Evolutionary conservation across 148 eudicot genomes (phyloP).

Genomic region (Fallopia convolvulus): DNA sequence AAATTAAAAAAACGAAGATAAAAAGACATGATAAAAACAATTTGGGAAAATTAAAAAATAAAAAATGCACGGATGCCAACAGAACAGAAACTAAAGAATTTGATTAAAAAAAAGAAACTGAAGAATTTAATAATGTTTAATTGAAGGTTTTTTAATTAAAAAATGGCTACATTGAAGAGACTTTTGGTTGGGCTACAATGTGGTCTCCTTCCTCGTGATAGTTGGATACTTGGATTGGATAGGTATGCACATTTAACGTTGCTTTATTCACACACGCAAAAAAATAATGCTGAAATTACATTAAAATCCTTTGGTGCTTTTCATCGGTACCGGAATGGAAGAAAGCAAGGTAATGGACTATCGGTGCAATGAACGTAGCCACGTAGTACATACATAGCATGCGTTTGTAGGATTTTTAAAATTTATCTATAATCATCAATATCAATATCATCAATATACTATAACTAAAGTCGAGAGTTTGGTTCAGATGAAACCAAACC

Average conservation of each 20-base stretch:
- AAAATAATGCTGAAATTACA: background rate
- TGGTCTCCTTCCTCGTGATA: constrained; percentile 11
- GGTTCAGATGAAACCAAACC: too few relatives aligned
- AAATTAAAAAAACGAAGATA: background rate
- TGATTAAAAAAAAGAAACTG: background rate
- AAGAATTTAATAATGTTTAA: background rate
- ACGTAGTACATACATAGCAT: too few relatives aligned
- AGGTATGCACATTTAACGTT: background rate
- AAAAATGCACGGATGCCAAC: background rate
- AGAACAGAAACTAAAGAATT: background rate
- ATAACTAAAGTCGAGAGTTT: too few relatives aligned
- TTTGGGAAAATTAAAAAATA: background rate
- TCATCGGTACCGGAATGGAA: background rate
- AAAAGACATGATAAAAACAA: background rate
- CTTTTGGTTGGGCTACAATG: background rate
- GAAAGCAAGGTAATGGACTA: background rate
- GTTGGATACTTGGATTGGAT: background rate
- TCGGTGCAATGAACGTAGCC: too few relatives aligned
- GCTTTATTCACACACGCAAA: background rate
- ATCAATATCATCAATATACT: too few relatives aligned
- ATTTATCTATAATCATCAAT: too few relatives aligned
- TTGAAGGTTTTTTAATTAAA: background rate
- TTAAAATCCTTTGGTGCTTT: background rate
- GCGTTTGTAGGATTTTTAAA: too few relatives aligned
- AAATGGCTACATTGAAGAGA: background rate